Base-by-base conservation (phyloP, 2,329 filamentous ascomycete species). In the Colletotrichum tanaceti region DNA sequence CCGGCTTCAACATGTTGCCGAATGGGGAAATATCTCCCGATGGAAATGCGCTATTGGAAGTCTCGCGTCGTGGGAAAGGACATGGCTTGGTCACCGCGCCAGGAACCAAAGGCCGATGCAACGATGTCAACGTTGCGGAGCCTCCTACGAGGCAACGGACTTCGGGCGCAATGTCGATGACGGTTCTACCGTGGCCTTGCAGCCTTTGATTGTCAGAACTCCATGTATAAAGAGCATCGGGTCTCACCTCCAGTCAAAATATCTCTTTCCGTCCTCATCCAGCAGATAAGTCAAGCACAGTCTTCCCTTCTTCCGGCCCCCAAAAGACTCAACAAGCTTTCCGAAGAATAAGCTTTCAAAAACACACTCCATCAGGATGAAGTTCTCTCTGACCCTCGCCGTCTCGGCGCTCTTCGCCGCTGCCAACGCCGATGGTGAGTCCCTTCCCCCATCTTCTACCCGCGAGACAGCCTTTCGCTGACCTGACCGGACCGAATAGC, bases 391-490 rank as follows among this genome's bases (percentile, higher is more conserved):
- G 24, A 59, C 63, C 32, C 55, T 68, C 47, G 63, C 61, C 64
- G 64, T 61, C 54, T 54, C 70, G 63, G 64, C 68, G 43, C 57
- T 71, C 52, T 57, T 68, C 49, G 67, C 68, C 60, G 35, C 64
- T n/a, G 70, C 54, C 5, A 53, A 58, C 14, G 64, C 64, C 41
- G 64, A 62, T 13, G 43, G 58, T 57, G 28, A 65, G 68, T 14
- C 18, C 5, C 10, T 28, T 5, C 9, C 39, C n/a, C 3, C 28
- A 2, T 2, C 13, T 43, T 13, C n/a, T 18, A 14, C 18, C 16
- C 14, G 1, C 1, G 5, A 24, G 20, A 5, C 38, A 52, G 7
- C 39, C 20, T 32, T 32, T 22, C 1, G 43, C 66, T 69, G 14
- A 70, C 65, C 52, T 1, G n/a, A n/a, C n/a, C n/a, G n/a, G 39